A percentile compares a stretch with the other conserved stretches of the same genome.
phyloP scores from a whole-genome alignment of 192 early-diverging fungal genomes.

The Backusella luteola region DNA sequence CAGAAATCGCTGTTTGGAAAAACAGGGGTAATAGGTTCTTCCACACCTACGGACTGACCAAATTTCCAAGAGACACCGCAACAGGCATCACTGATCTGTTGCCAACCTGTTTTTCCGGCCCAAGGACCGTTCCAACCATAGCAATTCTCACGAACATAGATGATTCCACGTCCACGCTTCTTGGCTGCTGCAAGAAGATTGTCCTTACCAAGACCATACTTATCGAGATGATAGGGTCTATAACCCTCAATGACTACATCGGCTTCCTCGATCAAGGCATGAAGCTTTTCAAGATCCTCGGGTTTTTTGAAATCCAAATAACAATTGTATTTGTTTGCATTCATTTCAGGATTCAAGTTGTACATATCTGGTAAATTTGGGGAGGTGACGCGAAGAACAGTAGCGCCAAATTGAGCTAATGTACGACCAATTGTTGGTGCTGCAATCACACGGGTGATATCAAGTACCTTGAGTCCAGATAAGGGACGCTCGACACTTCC shows the following conservation, averaged over 20 bases:
- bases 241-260: conserved; percentile 13
- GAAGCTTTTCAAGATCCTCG: not conserved
- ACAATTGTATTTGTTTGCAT: conserved; percentile 8
- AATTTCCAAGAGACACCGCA: conserved; percentile 9
- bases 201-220: conserved; percentile 10
- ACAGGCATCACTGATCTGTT: conserved; percentile 10
- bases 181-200: conserved; percentile 9
- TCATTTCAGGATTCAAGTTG: not conserved
- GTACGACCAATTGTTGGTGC: not conserved
- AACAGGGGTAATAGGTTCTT: not conserved
- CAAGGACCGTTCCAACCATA: conserved; percentile 19
- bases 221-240: conserved; percentile 13
- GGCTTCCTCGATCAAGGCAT: conserved; percentile 12
- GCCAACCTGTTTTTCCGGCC: conserved; percentile 10
- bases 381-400: not conserved
- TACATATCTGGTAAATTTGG: not conserved
- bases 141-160: conserved; percentile 12
- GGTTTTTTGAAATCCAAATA: conserved; percentile 4
- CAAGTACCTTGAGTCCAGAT: not conserved
- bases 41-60: conserved; percentile 5
- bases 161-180: conserved; percentile 9
- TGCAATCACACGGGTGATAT: not conserved
- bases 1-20: not conserved
- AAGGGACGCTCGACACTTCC: not conserved
- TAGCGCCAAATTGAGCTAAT: not conserved